A percentile compares a stretch with the other conserved stretches of the same genome.
Conservation (phyloP, 169 alveolate genomes). For the Cryptosporidium sp. region DNA sequence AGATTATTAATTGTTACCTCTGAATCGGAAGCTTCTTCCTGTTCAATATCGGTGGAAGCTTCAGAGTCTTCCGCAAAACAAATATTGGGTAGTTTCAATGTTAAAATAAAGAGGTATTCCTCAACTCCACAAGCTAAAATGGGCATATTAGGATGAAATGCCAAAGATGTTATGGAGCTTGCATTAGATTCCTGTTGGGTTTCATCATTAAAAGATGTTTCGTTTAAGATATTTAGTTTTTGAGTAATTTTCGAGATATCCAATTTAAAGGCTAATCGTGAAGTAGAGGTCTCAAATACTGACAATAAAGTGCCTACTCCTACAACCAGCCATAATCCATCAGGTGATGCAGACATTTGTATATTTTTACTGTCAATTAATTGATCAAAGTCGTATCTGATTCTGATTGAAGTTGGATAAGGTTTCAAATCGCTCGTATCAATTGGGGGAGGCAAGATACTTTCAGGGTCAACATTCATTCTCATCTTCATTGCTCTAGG, state of each 20-base stretch:
- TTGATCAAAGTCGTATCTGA: constrained; percentile 85
- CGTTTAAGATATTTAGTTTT: constrained; percentile 32
- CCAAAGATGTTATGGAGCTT: constrained; percentile 19
- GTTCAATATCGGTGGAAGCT: constrained; percentile 33
- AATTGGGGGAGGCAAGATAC: constrained; percentile 89
- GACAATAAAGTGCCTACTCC: constrained; percentile 31
- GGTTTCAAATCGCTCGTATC: constrained; percentile 89
- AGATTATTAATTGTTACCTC: neutral
- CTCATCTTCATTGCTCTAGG: constrained; percentile 92
- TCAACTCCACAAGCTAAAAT: constrained; percentile 64
- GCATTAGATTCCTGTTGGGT: neutral
- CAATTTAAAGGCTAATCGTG: constrained; percentile 15
- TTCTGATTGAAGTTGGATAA: constrained; percentile 86
- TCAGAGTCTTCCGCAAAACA: constrained; percentile 18
- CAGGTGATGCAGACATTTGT: constrained; percentile 52
- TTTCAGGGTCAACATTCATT: constrained; percentile 87
- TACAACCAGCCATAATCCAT: constrained; percentile 55
- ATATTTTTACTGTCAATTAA: constrained; percentile 82
- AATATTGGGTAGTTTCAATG: constrained; percentile 34
- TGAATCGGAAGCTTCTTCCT: constrained; percentile 4
- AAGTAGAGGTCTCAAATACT: constrained; percentile 55
- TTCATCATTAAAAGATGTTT: neutral
- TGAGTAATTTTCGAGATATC: constrained; percentile 80
- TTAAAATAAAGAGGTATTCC: constrained; percentile 39
- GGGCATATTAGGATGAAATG: constrained; percentile 67